Percentiles rank a stretch among this genome's conserved stretches.
Conservation (phyloP, 2,329 filamentous ascomycete genomes). For the Aspergillus latus region DNA sequence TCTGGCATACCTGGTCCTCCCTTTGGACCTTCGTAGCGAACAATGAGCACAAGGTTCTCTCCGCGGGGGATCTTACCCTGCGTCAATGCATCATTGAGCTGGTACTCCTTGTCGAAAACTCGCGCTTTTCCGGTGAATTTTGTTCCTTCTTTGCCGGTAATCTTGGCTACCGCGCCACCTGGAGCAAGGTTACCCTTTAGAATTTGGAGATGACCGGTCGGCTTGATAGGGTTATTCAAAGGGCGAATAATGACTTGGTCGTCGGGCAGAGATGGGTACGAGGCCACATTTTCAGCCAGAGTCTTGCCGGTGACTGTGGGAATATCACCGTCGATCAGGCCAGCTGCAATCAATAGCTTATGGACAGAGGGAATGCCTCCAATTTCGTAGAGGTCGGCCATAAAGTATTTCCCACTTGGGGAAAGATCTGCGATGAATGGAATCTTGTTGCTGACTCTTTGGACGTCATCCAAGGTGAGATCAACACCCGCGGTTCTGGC, state of each 20-base stretch:
- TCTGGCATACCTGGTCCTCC: slow-evolving; percentile 96
- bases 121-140: slow-evolving; percentile 76
- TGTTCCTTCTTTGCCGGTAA: slow-evolving; percentile 91
- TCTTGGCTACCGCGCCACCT: slow-evolving; percentile 88
- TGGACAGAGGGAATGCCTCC: slow-evolving; percentile 83
- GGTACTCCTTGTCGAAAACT: slow-evolving; percentile 83
- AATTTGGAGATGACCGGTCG: slow-evolving; percentile 83
- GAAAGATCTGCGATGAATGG: slow-evolving; percentile 85
- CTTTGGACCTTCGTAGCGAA: slow-evolving; percentile 90
- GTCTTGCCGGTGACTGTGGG: slow-evolving; percentile 83
- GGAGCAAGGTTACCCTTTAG: slow-evolving; percentile 85
- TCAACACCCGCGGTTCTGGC: slow-evolving; percentile 77
- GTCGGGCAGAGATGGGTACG: slow-evolving; percentile 73
- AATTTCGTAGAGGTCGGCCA: slow-evolving; percentile 83
- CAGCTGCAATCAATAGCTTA: slow-evolving; percentile 76
- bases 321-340: slow-evolving; percentile 73
- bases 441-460: slow-evolving; percentile 76
- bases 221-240: slow-evolving; percentile 79
- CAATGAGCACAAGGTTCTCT: slow-evolving; percentile 84
- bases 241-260: slow-evolving; percentile 81
- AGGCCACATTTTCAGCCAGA: slow-evolving; percentile 74
- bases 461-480: slow-evolving; percentile 78
- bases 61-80: slow-evolving; percentile 67
- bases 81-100: slow-evolving; percentile 73
- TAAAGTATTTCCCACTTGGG: slow-evolving; percentile 79